These are phyloP conservation scores for Termitomyces titanicus DNA, from an alignment of 768 basidiomycete genomes.

Conservation along the genomic window DNA sequence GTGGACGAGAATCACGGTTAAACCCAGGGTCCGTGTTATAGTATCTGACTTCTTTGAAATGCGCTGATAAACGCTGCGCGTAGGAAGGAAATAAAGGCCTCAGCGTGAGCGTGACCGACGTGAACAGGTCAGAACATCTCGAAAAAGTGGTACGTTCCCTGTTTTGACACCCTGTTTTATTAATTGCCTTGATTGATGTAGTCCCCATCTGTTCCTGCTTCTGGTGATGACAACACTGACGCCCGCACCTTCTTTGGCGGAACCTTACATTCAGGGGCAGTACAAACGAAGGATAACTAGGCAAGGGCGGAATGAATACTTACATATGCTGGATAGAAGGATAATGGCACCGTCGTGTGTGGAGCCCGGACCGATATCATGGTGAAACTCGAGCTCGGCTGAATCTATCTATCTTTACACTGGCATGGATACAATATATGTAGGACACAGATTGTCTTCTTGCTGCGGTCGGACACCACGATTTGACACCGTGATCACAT, in stretches of 20 bases:
- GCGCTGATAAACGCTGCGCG: neutral
- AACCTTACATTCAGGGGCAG: too few species aligned
- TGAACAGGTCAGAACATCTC: conserved; percentile 35
- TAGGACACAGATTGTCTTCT: too few species aligned
- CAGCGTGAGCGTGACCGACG: conserved; percentile 30
- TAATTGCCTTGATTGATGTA: neutral
- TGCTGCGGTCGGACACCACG: too few species aligned
- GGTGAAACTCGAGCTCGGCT: too few species aligned
- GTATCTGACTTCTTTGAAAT: neutral
- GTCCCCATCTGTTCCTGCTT: neutral
- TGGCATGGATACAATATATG: too few species aligned
- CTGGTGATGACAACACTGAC: neutral
- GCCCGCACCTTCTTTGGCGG: conserved; percentile 12
- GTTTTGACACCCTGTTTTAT: neutral
- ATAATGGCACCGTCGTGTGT: too few species aligned
- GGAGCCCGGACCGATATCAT: too few species aligned
- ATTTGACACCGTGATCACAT: too few species aligned
- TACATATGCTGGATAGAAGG: too few species aligned
- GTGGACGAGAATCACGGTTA: conserved; percentile 59
- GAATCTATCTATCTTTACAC: too few species aligned
- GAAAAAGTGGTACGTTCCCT: conserved; percentile 17
- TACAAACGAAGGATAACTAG: too few species aligned
- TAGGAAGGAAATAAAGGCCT: conserved; percentile 30
- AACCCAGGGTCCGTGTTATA: conserved; percentile 34
- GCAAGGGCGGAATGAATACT: too few species aligned